These are phyloP conservation scores for Globisporangium abappressorium DNA, from an alignment of 352 stramenopile species.

Conservation along the genomic window DNA sequence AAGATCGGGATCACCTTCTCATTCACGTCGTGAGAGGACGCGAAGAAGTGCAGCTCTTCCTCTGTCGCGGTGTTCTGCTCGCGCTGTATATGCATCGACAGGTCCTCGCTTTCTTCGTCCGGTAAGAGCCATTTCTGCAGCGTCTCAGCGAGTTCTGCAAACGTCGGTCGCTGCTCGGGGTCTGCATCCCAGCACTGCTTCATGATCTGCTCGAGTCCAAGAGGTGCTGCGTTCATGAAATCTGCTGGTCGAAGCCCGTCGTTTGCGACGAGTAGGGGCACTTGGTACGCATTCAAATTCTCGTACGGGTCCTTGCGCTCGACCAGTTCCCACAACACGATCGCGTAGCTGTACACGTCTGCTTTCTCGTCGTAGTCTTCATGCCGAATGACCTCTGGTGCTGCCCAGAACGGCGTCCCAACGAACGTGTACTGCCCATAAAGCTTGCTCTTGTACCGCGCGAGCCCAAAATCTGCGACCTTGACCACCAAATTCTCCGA, in stretches of 20 bases:
- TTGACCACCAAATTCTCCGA: conserved; percentile 79
- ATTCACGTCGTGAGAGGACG: conserved; percentile 55
- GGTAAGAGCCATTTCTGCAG: conserved; percentile 52
- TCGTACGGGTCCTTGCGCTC: conserved; percentile 74
- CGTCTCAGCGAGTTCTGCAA: conserved; percentile 57
- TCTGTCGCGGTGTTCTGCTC: conserved; percentile 43
- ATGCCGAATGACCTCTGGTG: conserved; percentile 74
- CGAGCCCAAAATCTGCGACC: conserved; percentile 72
- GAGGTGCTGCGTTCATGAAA: conserved; percentile 46
- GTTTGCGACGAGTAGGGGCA: conserved; percentile 67
- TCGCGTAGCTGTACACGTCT: conserved; percentile 74
- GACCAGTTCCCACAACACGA: conserved; percentile 75
- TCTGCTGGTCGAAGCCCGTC: conserved; percentile 54
- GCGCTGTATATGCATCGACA: conserved; percentile 53
- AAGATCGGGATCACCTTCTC: conserved; percentile 63
- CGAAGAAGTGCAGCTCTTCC: conserved; percentile 54
- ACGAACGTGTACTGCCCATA: conserved; percentile 69
- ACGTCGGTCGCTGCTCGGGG: conserved; percentile 61
- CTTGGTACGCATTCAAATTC: conserved; percentile 72
- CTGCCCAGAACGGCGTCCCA: conserved; percentile 75
- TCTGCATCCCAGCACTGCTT: conserved; percentile 71
- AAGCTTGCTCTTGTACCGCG: conserved; percentile 44
- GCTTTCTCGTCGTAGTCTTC: conserved; percentile 75
- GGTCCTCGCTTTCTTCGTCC: conserved; percentile 27
- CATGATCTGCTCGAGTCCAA: conserved; percentile 69